Evolutionary conservation across 1,139 yeast genomes (phyloP).

Genomic region (Kodamaea fungicola): DNA sequence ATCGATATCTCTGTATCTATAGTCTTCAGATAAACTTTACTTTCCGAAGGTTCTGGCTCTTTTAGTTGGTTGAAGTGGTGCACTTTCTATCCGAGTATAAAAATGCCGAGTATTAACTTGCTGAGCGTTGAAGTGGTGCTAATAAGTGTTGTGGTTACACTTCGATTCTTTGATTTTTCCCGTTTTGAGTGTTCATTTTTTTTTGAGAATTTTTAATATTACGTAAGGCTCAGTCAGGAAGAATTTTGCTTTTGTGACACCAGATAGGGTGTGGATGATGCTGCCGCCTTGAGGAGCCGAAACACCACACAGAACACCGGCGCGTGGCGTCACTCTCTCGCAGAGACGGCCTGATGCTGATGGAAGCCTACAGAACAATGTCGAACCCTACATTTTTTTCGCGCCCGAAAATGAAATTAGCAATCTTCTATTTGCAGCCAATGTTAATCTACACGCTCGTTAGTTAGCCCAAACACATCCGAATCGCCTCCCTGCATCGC

Average conservation of each 20-base stretch:
- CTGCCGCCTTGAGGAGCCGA: not conserved
- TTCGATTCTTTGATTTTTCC: slow-evolving; percentile 4
- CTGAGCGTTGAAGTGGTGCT: too few species aligned
- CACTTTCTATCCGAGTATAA: too few species aligned
- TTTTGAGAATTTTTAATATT: slow-evolving; percentile 2
- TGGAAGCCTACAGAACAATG: not conserved
- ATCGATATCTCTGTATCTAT: too few species aligned
- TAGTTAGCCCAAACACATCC: slow-evolving; percentile 10
- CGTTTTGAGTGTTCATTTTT: slow-evolving; percentile 3
- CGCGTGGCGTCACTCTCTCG: not conserved
- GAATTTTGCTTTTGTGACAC: too few species aligned
- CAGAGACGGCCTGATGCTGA: not conserved
- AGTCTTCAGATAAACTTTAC: too few species aligned
- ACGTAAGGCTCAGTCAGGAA: not conserved
- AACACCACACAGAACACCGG: not conserved
- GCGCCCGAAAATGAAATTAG: slow-evolving; percentile 1
- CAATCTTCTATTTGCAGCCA: not conserved
- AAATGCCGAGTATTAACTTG: too few species aligned
- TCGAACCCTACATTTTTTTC: not conserved
- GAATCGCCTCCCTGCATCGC: slow-evolving; percentile 43
- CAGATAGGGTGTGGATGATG: not conserved
- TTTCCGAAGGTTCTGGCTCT: too few species aligned
- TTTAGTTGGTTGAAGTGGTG: too few species aligned
- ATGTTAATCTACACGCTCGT: not conserved
- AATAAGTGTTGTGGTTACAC: too few species aligned